Conservation (phyloP, 1,284 basidiomycete genomes). For the Leccinum fuscescens region DNA sequence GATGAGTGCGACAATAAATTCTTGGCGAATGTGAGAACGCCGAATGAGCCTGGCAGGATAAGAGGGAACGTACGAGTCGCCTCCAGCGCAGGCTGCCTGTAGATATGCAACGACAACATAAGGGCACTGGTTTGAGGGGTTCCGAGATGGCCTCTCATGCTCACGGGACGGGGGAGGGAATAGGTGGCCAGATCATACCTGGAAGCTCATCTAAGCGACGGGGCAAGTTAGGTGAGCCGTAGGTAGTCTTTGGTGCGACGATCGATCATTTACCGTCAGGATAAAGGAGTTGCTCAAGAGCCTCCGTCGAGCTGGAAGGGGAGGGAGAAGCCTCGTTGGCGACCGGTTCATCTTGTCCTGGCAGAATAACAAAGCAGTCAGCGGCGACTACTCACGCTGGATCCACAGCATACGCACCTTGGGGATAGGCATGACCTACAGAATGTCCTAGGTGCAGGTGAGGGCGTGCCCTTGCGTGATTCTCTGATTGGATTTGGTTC, state of each 20-base stretch:
- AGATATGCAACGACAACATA: too few relatives aligned
- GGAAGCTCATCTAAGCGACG: slow-evolving; percentile 12
- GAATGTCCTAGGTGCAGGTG: background rate
- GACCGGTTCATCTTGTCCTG: slow-evolving; percentile 8
- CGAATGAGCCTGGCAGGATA: too few relatives aligned
- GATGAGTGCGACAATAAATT: too few relatives aligned
- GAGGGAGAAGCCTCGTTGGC: background rate
- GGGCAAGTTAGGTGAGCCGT: background rate
- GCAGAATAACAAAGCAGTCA: background rate
- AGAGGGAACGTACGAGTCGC: too few relatives aligned
- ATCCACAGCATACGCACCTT: slow-evolving; percentile 9
- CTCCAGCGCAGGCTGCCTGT: too few relatives aligned
- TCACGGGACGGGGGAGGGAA: too few relatives aligned
- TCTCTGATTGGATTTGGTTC: background rate
- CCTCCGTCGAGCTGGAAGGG: slow-evolving; percentile 14
- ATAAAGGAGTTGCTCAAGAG: slow-evolving; percentile 16
- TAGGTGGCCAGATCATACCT: too few relatives aligned
- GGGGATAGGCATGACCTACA: background rate
- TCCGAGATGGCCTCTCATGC: too few relatives aligned
- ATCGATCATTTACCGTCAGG: slow-evolving; percentile 11
- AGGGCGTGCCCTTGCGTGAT: background rate
- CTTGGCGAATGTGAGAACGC: too few relatives aligned
- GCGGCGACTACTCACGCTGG: background rate
- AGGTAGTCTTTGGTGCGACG: background rate
- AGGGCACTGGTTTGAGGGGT: too few relatives aligned